These are phyloP conservation scores for Rhizophora apiculata DNA, from an alignment of 345 rosid species.

Conservation along the genomic window DNA sequence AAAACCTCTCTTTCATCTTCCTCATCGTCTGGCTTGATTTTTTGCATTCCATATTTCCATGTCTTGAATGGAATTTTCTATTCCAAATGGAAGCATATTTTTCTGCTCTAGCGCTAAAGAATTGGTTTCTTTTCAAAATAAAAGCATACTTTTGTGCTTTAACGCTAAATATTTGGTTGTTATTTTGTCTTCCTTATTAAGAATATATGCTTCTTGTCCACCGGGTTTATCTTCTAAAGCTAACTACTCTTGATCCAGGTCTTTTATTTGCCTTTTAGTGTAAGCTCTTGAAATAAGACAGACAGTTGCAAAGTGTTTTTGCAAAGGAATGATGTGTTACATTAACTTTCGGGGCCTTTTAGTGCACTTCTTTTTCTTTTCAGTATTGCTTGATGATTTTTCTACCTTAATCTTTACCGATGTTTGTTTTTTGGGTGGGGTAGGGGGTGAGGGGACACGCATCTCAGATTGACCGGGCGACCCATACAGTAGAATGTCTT, in stretches of 20 bases:
- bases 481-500: background rate
- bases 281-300: background rate
- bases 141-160: slow-evolving; percentile 1
- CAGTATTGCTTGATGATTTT: background rate
- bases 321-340: background rate
- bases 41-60: background rate
- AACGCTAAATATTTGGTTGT: background rate
- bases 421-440: too few relatives aligned
- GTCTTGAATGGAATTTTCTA: slow-evolving; percentile 6
- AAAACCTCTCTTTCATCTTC: background rate
- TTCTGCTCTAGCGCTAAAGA: slow-evolving; percentile 4
- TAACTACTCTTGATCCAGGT: background rate
- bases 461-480: background rate
- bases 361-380: background rate
- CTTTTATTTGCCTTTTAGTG: background rate
- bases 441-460: too few relatives aligned
- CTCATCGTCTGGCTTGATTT: background rate
- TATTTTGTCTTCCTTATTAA: background rate
- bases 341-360: slow-evolving; percentile 9
- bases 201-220: background rate
- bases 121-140: background rate
- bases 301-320: background rate
- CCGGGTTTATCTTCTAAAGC: background rate
- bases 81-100: background rate
- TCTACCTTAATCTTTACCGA: background rate